These are phyloP conservation scores for Fonsecaea erecta DNA, from an alignment of 2,329 filamentous ascomycete genomes.

Conservation along the genomic window DNA sequence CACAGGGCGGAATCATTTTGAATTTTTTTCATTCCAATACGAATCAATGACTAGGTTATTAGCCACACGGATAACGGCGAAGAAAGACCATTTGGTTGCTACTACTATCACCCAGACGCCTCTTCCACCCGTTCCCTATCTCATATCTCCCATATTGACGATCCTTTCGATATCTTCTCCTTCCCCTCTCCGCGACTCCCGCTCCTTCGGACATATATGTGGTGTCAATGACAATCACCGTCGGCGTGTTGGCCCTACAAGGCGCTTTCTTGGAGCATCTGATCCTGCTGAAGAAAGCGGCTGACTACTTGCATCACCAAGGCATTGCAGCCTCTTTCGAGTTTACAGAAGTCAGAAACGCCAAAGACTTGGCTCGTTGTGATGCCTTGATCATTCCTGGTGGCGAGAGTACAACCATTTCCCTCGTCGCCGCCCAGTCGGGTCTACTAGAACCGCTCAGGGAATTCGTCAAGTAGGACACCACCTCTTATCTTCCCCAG, in stretches of 20 bases:
- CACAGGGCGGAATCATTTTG: neutral
- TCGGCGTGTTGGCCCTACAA: constrained; percentile 77
- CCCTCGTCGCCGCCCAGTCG: constrained; percentile 80
- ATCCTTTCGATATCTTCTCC: neutral
- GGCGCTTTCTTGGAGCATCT: constrained; percentile 92
- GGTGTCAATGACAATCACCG: constrained; percentile 48
- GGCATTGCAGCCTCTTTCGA: constrained; percentile 51
- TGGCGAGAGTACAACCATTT: constrained; percentile 93
- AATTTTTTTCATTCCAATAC: neutral
- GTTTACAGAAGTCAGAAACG: constrained; percentile 80
- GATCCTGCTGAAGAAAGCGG: constrained; percentile 72
- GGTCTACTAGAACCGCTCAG: constrained; percentile 81
- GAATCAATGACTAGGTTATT: neutral
- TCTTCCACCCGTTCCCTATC: neutral
- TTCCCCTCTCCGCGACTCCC: neutral
- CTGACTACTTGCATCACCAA: constrained; percentile 50
- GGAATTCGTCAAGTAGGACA: constrained; percentile 83
- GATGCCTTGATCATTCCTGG: constrained; percentile 88
- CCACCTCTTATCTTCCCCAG: neutral
- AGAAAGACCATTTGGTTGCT: neutral
- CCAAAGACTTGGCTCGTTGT: constrained; percentile 71
- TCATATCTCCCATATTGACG: neutral
- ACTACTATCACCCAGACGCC: neutral
- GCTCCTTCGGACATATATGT: neutral
- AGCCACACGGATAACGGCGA: neutral